Conservation (phyloP, 2,329 filamentous ascomycete genomes). For the Apiospora koreana region DNA sequence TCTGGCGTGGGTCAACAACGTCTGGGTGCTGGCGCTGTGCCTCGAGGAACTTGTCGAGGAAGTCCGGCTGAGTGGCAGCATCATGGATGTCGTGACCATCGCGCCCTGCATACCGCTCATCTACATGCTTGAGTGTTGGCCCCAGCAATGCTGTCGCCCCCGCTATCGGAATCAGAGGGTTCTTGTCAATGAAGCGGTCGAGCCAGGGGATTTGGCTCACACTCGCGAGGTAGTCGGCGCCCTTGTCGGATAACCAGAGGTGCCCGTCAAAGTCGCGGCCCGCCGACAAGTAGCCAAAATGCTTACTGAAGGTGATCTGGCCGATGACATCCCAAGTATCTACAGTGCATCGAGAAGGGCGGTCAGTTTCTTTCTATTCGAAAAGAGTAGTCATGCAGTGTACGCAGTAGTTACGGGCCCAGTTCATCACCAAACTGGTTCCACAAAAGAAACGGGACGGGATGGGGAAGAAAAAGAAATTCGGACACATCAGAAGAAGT, state of each 20-base stretch:
- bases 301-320: slow-evolving; percentile 41
- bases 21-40: slow-evolving; percentile 26
- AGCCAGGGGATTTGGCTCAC: slow-evolving; percentile 33
- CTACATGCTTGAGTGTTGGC: neutral
- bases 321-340: slow-evolving; percentile 43
- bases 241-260: slow-evolving; percentile 31
- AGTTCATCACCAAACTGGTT: slow-evolving; percentile 21
- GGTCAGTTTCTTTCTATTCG: slow-evolving; percentile 38
- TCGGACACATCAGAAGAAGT: neutral
- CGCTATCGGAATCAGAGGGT: slow-evolving; percentile 20
- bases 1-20: slow-evolving; percentile 28
- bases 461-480: slow-evolving; percentile 26
- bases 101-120: neutral
- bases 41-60: slow-evolving; percentile 30
- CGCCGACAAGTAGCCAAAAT: slow-evolving; percentile 43
- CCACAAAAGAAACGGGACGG: slow-evolving; percentile 34
- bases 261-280: slow-evolving; percentile 39
- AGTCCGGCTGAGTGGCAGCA: slow-evolving; percentile 17
- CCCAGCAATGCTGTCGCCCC: slow-evolving; percentile 3
- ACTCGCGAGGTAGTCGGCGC: slow-evolving; percentile 36
- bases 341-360: slow-evolving; percentile 26
- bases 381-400: no score
- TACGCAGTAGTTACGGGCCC: no score
- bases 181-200: slow-evolving; percentile 40
- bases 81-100: neutral